Base-by-base conservation (phyloP, 169 alveolate genomes). In the Ophryocystis elektroscirrha region DNA sequence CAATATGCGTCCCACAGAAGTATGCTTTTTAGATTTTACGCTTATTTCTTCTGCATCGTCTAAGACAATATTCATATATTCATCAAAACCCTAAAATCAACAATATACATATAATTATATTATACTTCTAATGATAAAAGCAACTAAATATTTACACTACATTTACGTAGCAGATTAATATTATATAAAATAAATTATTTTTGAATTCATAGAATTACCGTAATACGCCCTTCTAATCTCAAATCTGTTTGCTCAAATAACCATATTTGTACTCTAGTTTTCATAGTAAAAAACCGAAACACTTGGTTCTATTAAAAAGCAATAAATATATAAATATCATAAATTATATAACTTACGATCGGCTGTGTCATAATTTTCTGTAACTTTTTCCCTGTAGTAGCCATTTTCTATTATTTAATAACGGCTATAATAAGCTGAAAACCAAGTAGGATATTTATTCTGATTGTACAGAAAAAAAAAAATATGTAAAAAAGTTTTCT, bases 1-100 rank as follows among this genome's bases (percentile, higher is more conserved):
- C 56, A 87, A 70, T 29, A 87, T 76, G 44, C 80, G 76, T 26
- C 96, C 96, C 18, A 85, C 63, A 26, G 60, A 60, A 50, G 63
- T 77, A 48, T 83, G 71, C 16, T 68, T 70, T 36, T 79, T 71
- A 65, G 79, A 76, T 71, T 83, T 85, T 27, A 76, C 71, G 50
- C 74, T 64, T 30, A 83, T 66, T 56, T 84, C 94, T 69, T 78
- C 81, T 9, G 89, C 87, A 28, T 87, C 89, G 53, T 85, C 94
- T 54, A 87, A 52, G 16, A 87, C 96, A 74, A 84, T 71, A 62
- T 87, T 87, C 96, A 87, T 87, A 59, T 83, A 87, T 64, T 87
- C 96, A 53, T 87, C 96, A 47, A 87, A 87, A 0, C 96, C 96
- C 89, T 80, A 51, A 6, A 44, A 2, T 25, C 43, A 35, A 26